Percentiles rank a stretch among this genome's conserved stretches.
phyloP scores from a whole-genome alignment of 495 filamentous ascomycete species.

The Tuber microsphaerosporum region DNA sequence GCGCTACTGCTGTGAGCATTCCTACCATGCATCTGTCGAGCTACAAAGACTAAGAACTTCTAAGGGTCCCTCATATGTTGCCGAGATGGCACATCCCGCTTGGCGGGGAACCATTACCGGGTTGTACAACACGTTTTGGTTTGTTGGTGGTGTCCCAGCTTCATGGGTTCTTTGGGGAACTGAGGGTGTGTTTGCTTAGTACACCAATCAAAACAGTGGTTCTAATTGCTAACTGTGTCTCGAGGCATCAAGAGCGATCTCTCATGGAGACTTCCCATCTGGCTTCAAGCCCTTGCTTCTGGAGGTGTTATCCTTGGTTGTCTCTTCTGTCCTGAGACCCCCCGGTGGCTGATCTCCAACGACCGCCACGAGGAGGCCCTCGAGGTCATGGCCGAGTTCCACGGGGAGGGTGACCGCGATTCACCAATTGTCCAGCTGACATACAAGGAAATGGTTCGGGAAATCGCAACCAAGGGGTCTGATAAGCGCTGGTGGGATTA shows the following conservation, averaged over 20 bases:
- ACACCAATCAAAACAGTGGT: constrained; percentile 42
- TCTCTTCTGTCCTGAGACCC: constrained; percentile 46
- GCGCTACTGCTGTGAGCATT: constrained; percentile 9
- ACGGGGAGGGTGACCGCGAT: constrained; percentile 49
- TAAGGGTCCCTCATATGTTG: constrained; percentile 44
- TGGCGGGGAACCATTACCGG: constrained; percentile 52
- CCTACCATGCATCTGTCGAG: not conserved
- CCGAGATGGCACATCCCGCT: constrained; percentile 53
- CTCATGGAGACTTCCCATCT: constrained; percentile 31
- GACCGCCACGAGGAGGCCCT: constrained; percentile 51
- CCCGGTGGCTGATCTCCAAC: constrained; percentile 53
- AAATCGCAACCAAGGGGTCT: constrained; percentile 52
- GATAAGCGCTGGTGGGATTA: constrained; percentile 67
- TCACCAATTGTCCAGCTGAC: constrained; percentile 48
- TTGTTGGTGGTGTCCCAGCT: constrained; percentile 47
- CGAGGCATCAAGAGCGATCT: constrained; percentile 18
- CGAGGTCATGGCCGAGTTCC: constrained; percentile 49
- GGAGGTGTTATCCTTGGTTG: constrained; percentile 24
- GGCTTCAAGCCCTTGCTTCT: constrained; percentile 29
- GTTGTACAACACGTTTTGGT: constrained; percentile 53
- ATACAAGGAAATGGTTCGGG: constrained; percentile 21
- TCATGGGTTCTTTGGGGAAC: constrained; percentile 51
- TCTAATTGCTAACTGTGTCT: constrained; percentile 3
- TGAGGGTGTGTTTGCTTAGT: constrained; percentile 50
- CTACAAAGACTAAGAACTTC: constrained; percentile 46